Evolutionary conservation across 2,329 filamentous ascomycete genomes (phyloP).

Genomic region (Xylaria sp.): DNA sequence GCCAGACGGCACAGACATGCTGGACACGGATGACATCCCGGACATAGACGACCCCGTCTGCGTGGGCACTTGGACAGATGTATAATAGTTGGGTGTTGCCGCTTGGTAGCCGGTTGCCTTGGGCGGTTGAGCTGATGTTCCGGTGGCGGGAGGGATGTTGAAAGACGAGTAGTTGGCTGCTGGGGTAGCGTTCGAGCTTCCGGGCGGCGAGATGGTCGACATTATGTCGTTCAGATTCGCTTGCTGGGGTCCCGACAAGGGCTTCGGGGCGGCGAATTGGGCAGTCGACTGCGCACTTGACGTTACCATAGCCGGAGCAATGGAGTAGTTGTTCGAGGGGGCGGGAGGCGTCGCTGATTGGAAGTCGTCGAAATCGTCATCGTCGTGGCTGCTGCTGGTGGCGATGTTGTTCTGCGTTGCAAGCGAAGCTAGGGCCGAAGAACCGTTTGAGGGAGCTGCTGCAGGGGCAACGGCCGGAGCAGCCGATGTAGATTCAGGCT

Average conservation of each 20-base stretch:
- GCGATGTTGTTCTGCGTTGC: no score
- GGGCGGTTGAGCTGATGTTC: conserved; percentile 45
- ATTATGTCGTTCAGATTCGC: conserved; percentile 81
- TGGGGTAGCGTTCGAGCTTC: conserved; percentile 57
- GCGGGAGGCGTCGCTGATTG: conserved; percentile 75
- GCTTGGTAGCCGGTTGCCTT: conserved; percentile 72
- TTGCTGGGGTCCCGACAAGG: conserved; percentile 80
- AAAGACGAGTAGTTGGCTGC: conserved; percentile 68
- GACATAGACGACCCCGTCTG: conserved; percentile 37
- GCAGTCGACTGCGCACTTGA: conserved; percentile 58
- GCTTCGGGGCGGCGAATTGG: conserved; percentile 80
- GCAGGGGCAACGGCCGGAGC: conserved; percentile 43
- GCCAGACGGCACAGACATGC: conserved; percentile 32
- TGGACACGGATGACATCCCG: conserved; percentile 27
- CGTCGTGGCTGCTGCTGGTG: conserved; percentile 62
- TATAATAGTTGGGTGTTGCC: conserved; percentile 90
- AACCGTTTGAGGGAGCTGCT: conserved; percentile 49
- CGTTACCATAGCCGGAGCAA: conserved; percentile 52
- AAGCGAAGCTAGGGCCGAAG: conserved; percentile 52
- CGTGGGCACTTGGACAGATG: conserved; percentile 63
- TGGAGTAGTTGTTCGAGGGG: conserved; percentile 46
- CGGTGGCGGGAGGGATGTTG: conserved; percentile 48
- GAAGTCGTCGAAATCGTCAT: conserved; percentile 98
- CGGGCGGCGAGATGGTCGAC: conserved; percentile 77
- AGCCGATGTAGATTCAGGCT: conserved; percentile 58